phyloP scores from a whole-genome alignment of 441 rosid genomes.

The Lepidium campestre region DNA sequence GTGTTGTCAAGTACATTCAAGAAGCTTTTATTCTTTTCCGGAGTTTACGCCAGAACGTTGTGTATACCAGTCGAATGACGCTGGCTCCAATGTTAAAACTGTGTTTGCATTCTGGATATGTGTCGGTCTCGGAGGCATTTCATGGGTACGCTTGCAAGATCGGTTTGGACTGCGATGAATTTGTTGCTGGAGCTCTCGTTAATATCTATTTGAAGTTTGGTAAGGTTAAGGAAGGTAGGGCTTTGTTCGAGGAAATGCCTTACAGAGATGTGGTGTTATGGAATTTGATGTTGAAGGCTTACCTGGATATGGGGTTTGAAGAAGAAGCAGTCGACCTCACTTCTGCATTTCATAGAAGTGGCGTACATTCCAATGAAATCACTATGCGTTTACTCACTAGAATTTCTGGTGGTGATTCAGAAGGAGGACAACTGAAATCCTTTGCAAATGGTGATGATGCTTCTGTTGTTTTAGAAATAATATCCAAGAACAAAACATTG shows the following conservation, averaged over 20 bases:
- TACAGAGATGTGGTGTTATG: conserved; percentile 37
- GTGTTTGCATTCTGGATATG: conserved; percentile 34
- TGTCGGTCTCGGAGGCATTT: conserved; percentile 35
- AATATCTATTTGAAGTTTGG: conserved; percentile 34
- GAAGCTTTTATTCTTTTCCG: conserved; percentile 27
- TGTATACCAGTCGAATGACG: conserved; percentile 34
- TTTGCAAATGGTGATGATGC: conserved; percentile 3
- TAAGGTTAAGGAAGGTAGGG: conserved; percentile 28
- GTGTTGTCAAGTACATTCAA: conserved; percentile 1
- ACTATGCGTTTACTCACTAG: conserved; percentile 23
- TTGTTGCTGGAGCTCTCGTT: conserved; percentile 36
- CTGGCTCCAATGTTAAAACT: conserved; percentile 38
- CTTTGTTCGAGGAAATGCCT: conserved; percentile 35
- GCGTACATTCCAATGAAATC: conserved; percentile 25
- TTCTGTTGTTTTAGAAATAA: conserved; percentile 5
- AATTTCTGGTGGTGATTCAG: conserved; percentile 14
- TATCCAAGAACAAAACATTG: conserved; percentile 27
- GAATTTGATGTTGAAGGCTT: conserved; percentile 40
- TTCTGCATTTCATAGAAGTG: conserved; percentile 23
- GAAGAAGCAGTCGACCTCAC: conserved; percentile 25
- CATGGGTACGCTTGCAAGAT: conserved; percentile 42
- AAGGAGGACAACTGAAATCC: conserved; percentile 3
- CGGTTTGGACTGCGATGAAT: conserved; percentile 32
- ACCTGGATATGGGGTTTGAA: conserved; percentile 24
- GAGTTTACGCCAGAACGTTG: conserved; percentile 16